These are phyloP conservation scores for Rhodotorula sp. DNA, from an alignment of 1,284 basidiomycete genomes.

Conservation along the genomic window DNA sequence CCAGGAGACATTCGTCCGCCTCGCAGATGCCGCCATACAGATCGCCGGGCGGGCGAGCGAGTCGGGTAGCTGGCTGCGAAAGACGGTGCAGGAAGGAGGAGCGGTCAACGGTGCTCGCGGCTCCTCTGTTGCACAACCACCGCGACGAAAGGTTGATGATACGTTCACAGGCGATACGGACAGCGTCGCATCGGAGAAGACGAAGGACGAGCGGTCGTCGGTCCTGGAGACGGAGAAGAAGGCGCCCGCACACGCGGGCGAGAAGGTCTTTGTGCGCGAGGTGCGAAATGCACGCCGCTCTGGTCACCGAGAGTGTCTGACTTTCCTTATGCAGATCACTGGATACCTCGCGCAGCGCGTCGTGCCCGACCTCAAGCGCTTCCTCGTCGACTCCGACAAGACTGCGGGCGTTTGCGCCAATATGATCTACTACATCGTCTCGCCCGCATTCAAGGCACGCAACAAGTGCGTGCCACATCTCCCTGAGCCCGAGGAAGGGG, in stretches of 20 bases:
- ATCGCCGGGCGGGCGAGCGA: constrained; percentile 75
- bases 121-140: too few species aligned
- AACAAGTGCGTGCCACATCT: constrained; percentile 57
- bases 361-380: constrained; percentile 74
- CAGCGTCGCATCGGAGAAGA: constrained; percentile 30
- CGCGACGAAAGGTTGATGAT: not conserved
- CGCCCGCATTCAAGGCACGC: constrained; percentile 74
- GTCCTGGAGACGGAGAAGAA: constrained; percentile 25
- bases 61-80: constrained; percentile 74
- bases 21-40: constrained; percentile 76
- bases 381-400: constrained; percentile 84
- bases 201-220: constrained; percentile 19
- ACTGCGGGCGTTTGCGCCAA: constrained; percentile 74
- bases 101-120: constrained; percentile 5
- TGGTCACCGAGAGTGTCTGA: not conserved
- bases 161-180: constrained; percentile 23
- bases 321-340: constrained; percentile 60
- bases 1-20: constrained; percentile 81
- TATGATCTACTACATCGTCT: constrained; percentile 81
- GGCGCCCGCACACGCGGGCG: not conserved
- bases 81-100: constrained; percentile 62
- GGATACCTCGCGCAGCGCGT: constrained; percentile 69
- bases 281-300: not conserved
- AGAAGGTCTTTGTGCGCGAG: constrained; percentile 15
- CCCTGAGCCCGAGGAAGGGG: too few species aligned